Evolutionary conservation across 1,139 yeast species (phyloP).

Genomic region (Debaryomyces nepalensis): DNA sequence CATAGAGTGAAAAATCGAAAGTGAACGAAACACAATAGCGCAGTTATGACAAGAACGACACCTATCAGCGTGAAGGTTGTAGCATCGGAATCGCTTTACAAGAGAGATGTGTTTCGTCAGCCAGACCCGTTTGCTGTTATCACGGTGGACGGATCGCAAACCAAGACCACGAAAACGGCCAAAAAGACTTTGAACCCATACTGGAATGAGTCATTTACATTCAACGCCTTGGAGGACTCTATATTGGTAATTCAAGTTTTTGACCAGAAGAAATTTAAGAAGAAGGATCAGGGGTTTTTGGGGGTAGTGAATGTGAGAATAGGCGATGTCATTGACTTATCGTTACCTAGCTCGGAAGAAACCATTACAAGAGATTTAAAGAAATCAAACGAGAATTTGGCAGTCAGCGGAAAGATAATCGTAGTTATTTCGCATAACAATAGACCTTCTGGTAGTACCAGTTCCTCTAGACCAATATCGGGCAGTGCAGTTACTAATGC

Average conservation of each 20-base stretch:
- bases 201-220: slow-evolving; percentile 92
- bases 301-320: slow-evolving; percentile 94
- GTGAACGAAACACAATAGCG: background rate
- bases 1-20: slow-evolving; percentile 7
- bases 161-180: slow-evolving; percentile 92
- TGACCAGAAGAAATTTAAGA: slow-evolving; percentile 95
- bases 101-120: slow-evolving; percentile 90
- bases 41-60: slow-evolving; percentile 26
- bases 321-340: slow-evolving; percentile 85
- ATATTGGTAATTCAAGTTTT: slow-evolving; percentile 92
- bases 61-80: slow-evolving; percentile 75
- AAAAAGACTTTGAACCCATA: slow-evolving; percentile 94
- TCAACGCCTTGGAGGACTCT: slow-evolving; percentile 79
- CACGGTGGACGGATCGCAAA: slow-evolving; percentile 95
- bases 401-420: slow-evolving; percentile 90
- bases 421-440: slow-evolving; percentile 65
- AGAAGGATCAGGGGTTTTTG: slow-evolving; percentile 97
- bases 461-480: slow-evolving; percentile 22
- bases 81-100: slow-evolving; percentile 94
- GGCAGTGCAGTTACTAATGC: slow-evolving; percentile 21
- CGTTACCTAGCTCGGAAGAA: slow-evolving; percentile 64
- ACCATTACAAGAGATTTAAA: slow-evolving; percentile 92
- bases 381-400: slow-evolving; percentile 87
- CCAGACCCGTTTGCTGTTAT: slow-evolving; percentile 99
- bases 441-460: slow-evolving; percentile 20